Percentiles rank a stretch among this genome's conserved stretches.
These are phyloP conservation scores for Thinopyrum elongatum DNA, from an alignment of 176 grass and related monocot species.

Conservation along the genomic window DNA sequence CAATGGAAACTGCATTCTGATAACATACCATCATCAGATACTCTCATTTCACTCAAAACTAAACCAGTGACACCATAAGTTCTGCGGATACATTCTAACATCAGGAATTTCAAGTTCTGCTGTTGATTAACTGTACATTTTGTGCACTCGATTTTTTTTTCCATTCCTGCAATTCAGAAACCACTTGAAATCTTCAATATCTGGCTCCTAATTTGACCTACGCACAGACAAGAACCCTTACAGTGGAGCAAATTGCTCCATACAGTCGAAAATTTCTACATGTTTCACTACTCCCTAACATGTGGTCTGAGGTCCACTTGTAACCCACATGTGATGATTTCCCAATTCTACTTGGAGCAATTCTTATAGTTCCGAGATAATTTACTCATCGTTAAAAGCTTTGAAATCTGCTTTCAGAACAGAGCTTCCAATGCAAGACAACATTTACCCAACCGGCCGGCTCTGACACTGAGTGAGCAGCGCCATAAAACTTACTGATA, in stretches of 20 bases:
- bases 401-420: not conserved
- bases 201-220: not conserved
- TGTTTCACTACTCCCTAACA: not conserved
- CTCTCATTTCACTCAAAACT: not conserved
- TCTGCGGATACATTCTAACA: not conserved
- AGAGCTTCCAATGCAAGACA: not conserved
- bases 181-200: not conserved
- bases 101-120: not conserved
- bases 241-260: not conserved
- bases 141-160: not conserved
- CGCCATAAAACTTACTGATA: not conserved
- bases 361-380: not conserved
- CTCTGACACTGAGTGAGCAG: not conserved
- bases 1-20: not conserved
- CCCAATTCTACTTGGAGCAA: not conserved
- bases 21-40: constrained; percentile 1
- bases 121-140: not conserved
- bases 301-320: not conserved
- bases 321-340: not conserved
- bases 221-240: not conserved
- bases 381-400: not conserved
- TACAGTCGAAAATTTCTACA: not conserved
- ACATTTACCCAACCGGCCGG: not conserved
- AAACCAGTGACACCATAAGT: not conserved
- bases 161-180: not conserved